Evolutionary conservation across 768 basidiomycete species (phyloP).

Genomic region (Rhodotorula babjevae): DNA sequence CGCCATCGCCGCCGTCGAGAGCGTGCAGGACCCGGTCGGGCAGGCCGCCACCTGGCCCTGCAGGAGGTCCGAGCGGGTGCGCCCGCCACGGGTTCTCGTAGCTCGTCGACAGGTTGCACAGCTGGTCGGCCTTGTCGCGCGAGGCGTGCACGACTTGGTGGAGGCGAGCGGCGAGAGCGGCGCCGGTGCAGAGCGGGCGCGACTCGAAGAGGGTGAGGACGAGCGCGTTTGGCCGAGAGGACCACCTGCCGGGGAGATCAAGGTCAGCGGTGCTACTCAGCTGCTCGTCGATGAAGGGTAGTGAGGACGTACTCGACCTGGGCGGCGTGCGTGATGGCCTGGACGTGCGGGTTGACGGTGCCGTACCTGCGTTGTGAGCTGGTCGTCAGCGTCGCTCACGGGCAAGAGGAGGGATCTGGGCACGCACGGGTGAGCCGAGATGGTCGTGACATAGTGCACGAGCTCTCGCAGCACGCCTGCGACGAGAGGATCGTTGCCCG

Average conservation of each 20-base stretch:
- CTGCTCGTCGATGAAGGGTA: too few relatives aligned
- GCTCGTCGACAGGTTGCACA: slow-evolving; percentile 3
- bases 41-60: not conserved
- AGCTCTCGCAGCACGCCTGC: slow-evolving; percentile 8
- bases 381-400: not conserved
- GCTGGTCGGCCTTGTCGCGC: not conserved
- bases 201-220: slow-evolving; percentile 1
- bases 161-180: slow-evolving; percentile 8
- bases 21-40: not conserved
- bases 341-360: slow-evolving; percentile 5
- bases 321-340: not conserved
- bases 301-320: slow-evolving; percentile 1
- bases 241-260: not conserved
- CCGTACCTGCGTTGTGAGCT: not conserved
- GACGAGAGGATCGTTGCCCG: not conserved
- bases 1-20: not conserved
- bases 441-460: slow-evolving; percentile 10
- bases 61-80: not conserved
- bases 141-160: not conserved
- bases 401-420: too few relatives aligned
- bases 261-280: too few relatives aligned
- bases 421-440: slow-evolving; percentile 6
- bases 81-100: not conserved
- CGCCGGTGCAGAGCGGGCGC: slow-evolving; percentile 3
- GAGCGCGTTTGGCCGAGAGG: not conserved